Conservation (phyloP, 2,329 filamentous ascomycete genomes). For the Aspergillus proliferans region DNA sequence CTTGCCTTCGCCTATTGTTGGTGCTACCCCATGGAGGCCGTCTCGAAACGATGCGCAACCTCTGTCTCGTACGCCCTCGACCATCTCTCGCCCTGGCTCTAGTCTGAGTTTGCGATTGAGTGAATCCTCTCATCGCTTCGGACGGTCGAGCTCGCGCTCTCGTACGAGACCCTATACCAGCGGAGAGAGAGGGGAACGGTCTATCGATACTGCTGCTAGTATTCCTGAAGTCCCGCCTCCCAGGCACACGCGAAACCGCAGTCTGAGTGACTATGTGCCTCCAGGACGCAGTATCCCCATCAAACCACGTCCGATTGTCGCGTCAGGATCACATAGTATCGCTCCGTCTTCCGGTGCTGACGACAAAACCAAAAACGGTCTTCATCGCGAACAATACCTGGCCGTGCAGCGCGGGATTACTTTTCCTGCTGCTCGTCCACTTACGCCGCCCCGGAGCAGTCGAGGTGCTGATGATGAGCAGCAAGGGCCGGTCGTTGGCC, state of each 20-base stretch:
- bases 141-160: constrained; percentile 24
- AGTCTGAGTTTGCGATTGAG: constrained; percentile 29
- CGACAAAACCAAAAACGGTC: constrained; percentile 28
- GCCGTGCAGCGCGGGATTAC: constrained; percentile 71
- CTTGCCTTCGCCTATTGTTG: constrained; percentile 64
- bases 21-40: constrained; percentile 29
- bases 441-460: constrained; percentile 77
- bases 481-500: constrained; percentile 31
- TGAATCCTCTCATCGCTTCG: constrained; percentile 30
- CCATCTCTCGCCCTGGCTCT: constrained; percentile 33
- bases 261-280: constrained; percentile 81
- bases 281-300: constrained; percentile 59
- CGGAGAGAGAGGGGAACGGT: constrained; percentile 26
- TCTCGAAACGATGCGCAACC: constrained; percentile 54
- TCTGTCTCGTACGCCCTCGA: constrained; percentile 38
- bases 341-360: constrained; percentile 45
- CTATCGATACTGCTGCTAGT: constrained; percentile 15
- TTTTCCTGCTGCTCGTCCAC: constrained; percentile 53
- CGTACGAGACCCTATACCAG: constrained; percentile 38
- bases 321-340: constrained; percentile 55
- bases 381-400: constrained; percentile 74
- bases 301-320: constrained; percentile 63
- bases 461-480: constrained; percentile 50
- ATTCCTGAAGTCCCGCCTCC: constrained; percentile 19
- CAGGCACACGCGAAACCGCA: constrained; percentile 66